Conservation (phyloP, 345 rosid genomes). For the Alliaria petiolata region DNA sequence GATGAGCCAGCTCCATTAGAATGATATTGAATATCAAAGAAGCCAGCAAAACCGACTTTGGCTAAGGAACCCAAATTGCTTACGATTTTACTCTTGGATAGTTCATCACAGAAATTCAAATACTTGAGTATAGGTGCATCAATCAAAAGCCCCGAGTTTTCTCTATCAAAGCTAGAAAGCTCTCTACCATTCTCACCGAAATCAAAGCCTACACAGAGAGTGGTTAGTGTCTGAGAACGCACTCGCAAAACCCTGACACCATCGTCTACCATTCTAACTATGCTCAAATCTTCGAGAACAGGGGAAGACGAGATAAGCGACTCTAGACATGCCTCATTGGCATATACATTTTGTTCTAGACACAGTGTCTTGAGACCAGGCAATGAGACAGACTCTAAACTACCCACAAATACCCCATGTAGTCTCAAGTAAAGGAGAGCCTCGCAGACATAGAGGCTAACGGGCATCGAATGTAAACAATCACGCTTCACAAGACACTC, state of each 20-base stretch:
- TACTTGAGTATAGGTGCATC: constrained; percentile 8
- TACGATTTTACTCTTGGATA: background rate
- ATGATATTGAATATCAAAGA: background rate
- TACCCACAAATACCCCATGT: background rate
- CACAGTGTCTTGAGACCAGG: background rate
- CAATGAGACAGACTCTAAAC: background rate
- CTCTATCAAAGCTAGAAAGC: background rate
- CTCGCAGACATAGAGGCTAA: background rate
- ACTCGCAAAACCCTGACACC: background rate
- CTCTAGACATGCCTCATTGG: background rate
- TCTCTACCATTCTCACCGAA: fast-evolving
- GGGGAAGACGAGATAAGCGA: background rate
- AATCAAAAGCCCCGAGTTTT: background rate
- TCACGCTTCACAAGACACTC: background rate
- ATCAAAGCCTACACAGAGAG: background rate
- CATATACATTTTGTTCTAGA: background rate
- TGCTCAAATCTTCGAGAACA: background rate
- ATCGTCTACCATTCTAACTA: background rate
- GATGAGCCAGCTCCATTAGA: background rate
- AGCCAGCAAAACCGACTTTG: background rate
- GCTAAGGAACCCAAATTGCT: background rate
- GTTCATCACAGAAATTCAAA: background rate
- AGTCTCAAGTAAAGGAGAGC: background rate
- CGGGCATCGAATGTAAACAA: background rate
- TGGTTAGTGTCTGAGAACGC: background rate